Conservation (phyloP, 306 rosid genomes). For the Alnus rubra region DNA sequence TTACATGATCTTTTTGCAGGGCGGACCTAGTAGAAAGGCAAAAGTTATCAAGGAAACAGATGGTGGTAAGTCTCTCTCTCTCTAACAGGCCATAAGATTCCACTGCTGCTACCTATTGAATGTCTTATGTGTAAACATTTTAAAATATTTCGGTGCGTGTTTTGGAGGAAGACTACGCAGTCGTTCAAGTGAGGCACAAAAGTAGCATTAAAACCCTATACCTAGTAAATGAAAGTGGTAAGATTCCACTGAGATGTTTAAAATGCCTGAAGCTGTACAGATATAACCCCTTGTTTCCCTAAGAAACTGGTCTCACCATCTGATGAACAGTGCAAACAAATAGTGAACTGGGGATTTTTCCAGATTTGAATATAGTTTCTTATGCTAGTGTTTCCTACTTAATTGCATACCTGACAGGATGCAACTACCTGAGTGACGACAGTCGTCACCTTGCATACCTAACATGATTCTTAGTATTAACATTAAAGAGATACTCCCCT, state of each 20-base stretch:
- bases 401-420: no score
- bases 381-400: no score
- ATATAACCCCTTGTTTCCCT: no score
- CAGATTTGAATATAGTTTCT: no score
- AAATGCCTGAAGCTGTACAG: background rate
- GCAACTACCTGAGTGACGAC: no score
- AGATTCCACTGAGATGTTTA: background rate
- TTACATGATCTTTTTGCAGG: slow-evolving; percentile 17
- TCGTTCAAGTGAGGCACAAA: background rate
- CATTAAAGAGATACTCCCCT: no score
- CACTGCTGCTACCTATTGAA: background rate
- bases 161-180: background rate
- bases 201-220: background rate
- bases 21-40: slow-evolving; percentile 26
- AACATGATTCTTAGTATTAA: no score
- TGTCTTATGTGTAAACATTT: background rate
- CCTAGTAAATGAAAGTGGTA: background rate
- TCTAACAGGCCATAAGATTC: background rate
- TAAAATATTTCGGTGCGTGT: background rate
- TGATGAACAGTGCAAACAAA: no score
- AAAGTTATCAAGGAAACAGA: slow-evolving; percentile 37
- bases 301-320: no score
- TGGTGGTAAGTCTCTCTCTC: slow-evolving; percentile 33
- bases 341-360: no score
- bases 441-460: no score